Conservation (phyloP, 805 yeast species). For the Suhomyces vadensis region DNA sequence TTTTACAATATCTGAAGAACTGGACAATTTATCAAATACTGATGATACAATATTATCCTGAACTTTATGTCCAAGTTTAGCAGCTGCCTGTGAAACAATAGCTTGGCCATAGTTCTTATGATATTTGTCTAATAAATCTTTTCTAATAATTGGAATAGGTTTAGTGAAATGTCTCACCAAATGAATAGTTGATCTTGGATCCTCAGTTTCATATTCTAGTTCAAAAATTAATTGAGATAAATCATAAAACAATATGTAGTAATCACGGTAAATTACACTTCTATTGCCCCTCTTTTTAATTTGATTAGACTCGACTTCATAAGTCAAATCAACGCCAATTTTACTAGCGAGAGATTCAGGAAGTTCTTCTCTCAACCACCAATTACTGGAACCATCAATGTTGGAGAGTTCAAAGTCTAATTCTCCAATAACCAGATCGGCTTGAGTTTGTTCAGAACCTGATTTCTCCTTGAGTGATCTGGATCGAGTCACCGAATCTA, state of each 20-base stretch:
- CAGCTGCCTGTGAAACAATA: constrained; percentile 40
- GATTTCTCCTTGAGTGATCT: constrained; percentile 17
- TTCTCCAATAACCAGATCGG: constrained; percentile 24
- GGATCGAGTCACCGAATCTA: constrained; percentile 17
- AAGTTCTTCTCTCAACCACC: constrained; percentile 68
- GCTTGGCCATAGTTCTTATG: constrained; percentile 53
- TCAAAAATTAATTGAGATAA: constrained; percentile 66
- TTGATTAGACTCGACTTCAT: constrained; percentile 63
- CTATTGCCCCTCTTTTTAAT: constrained; percentile 60
- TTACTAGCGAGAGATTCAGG: constrained; percentile 52
- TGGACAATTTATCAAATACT: constrained; percentile 20
- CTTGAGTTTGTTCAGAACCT: constrained; percentile 26
- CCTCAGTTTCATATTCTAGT: constrained; percentile 52
- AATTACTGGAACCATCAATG: constrained; percentile 36
- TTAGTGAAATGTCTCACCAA: constrained; percentile 26
- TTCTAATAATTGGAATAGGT: constrained; percentile 48
- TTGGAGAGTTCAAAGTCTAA: constrained; percentile 33
- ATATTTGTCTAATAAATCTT: constrained; percentile 49
- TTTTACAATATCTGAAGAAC: constrained; percentile 34
- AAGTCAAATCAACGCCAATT: constrained; percentile 51
- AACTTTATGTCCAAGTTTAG: constrained; percentile 34
- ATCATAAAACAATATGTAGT: constrained; percentile 72
- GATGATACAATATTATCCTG: constrained; percentile 29
- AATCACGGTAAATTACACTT: constrained; percentile 52
- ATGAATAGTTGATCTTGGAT: constrained; percentile 54